Conservation (phyloP, 129 eudicot genomes). For the Artemisia tridentata region DNA sequence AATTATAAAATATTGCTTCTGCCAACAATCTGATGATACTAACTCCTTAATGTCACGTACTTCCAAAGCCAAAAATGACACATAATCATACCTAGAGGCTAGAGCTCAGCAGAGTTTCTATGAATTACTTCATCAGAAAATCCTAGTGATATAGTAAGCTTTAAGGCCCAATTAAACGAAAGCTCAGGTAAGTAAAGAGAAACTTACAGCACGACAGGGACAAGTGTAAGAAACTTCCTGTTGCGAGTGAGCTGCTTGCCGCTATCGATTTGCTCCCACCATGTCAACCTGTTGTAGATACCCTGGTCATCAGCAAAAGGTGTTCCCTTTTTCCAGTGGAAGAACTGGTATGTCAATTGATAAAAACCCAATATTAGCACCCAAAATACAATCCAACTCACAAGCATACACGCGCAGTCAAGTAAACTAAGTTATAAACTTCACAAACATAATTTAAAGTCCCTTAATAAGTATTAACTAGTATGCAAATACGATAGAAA, state of each 20-base stretch:
- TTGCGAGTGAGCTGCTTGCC: constrained; percentile 98
- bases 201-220: constrained; percentile 91
- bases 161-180: not conserved
- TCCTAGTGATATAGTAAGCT: not conserved
- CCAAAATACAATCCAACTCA: constrained; percentile 7
- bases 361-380: constrained; percentile 18
- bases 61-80: constrained; percentile 9
- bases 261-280: constrained; percentile 97
- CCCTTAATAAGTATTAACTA: not conserved
- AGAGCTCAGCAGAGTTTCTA: constrained; percentile 3
- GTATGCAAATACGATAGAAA: too few species aligned
- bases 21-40: not conserved
- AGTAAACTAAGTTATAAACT: not conserved
- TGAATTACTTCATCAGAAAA: not conserved
- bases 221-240: constrained; percentile 90
- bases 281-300: constrained; percentile 90
- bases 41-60: not conserved
- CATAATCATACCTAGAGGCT: constrained; percentile 14
- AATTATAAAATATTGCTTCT: not conserved
- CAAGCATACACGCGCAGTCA: not conserved
- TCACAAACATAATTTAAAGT: not conserved
- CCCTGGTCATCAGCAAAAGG: constrained; percentile 99
- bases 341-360: constrained; percentile 85
- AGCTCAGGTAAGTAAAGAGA: constrained; percentile 5
- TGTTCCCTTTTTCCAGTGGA: constrained; percentile 98